A percentile compares a stretch with the other conserved stretches of the same genome.
These are phyloP conservation scores for Malbranchea cinnamomea DNA, from an alignment of 2,329 filamentous ascomycete species.

Conservation along the genomic window DNA sequence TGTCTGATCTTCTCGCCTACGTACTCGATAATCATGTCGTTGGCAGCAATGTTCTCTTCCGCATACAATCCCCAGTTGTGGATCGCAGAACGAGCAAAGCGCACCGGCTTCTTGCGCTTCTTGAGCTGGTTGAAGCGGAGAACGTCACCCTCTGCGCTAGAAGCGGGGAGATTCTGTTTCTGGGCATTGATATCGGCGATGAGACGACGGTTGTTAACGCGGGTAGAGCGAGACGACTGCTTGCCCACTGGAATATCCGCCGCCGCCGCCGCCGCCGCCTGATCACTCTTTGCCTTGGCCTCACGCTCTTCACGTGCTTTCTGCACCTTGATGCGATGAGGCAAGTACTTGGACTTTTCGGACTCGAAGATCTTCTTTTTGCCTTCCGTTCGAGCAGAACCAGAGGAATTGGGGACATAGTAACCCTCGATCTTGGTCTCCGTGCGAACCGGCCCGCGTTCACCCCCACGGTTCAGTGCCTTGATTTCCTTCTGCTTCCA, in stretches of 20 bases:
- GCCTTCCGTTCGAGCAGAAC: conserved; percentile 80
- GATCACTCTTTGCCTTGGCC: conserved; percentile 49
- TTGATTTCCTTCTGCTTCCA: conserved; percentile 62
- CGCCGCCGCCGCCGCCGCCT: conserved; percentile 51
- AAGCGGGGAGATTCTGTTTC: conserved; percentile 56
- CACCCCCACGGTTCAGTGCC: conserved; percentile 45
- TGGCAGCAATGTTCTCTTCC: conserved; percentile 90
- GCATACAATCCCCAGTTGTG: conserved; percentile 98
- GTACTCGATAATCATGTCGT: conserved; percentile 99
- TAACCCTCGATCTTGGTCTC: conserved; percentile 47
- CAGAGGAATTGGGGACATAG: conserved; percentile 75
- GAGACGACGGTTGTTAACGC: conserved; percentile 87
- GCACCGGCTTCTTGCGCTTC: conserved; percentile 98
- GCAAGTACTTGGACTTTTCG: conserved; percentile 95
- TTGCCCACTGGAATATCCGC: conserved; percentile 67
- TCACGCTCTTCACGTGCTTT: conserved; percentile 85
- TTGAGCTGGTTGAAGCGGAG: conserved; percentile 98
- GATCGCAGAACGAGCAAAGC: conserved; percentile 92
- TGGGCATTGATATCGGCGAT: conserved; percentile 92
- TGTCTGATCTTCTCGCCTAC: conserved; percentile 95
- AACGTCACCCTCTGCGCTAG: conserved; percentile 71
- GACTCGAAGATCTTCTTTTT: conserved; percentile 91
- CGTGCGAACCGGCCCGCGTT: conserved; percentile 37
- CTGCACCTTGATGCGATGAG: conserved; percentile 92
- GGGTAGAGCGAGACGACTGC: conserved; percentile 81